Percentiles rank a stretch among this genome's conserved stretches.
Conservation (phyloP, 768 basidiomycete genomes). For the Termitomyces sp. region DNA sequence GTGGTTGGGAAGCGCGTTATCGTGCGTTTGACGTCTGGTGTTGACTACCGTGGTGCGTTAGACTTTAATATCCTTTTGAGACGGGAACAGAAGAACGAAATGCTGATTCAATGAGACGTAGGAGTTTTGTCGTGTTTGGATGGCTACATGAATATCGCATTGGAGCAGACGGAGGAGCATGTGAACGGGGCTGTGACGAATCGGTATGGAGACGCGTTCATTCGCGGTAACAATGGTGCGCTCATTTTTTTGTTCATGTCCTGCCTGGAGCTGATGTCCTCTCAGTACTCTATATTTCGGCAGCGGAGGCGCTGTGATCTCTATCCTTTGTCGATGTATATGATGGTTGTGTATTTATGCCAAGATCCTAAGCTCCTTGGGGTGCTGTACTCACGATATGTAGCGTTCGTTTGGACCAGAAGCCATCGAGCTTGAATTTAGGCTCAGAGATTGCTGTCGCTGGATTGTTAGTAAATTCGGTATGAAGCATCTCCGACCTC, state of each 20-base stretch:
- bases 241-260: neutral
- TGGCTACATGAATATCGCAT: conserved; percentile 98
- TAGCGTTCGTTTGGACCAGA: neutral
- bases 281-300: conserved; percentile 1
- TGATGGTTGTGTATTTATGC: neutral
- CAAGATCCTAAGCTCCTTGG: neutral
- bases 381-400: neutral
- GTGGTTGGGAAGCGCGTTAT: conserved; percentile 96
- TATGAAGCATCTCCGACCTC: neutral
- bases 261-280: neutral
- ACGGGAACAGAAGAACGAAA: neutral
- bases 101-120: conserved; percentile 25
- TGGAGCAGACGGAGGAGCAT: conserved; percentile 97
- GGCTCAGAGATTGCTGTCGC: neutral
- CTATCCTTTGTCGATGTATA: neutral
- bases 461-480: neutral
- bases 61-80: neutral
- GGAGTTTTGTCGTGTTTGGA: conserved; percentile 94
- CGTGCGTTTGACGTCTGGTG: conserved; percentile 86
- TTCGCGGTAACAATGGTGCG: conserved; percentile 89
- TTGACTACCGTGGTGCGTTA: conserved; percentile 84
- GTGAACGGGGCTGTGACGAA: conserved; percentile 87
- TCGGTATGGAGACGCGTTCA: conserved; percentile 92
- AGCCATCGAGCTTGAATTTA: neutral
- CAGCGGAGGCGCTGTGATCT: neutral